Evolutionary conservation across 768 basidiomycete species (phyloP), one percentile per base, ranked within the genome.

Genomic region (Podaxis pistillaris): DNA sequence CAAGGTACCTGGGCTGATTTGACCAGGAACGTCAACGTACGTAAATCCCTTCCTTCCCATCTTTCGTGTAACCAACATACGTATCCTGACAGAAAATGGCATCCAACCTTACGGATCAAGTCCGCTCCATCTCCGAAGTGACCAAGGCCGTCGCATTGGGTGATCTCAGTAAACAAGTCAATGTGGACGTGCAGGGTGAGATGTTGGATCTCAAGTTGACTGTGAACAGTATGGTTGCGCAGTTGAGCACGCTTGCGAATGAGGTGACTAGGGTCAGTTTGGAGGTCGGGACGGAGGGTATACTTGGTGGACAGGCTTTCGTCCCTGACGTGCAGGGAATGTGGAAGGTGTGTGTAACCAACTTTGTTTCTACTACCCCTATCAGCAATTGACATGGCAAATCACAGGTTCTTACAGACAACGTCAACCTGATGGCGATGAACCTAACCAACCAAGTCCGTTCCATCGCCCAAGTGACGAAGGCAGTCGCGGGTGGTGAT

Each of bases 321-420:
- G 95, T 96, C 0, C 89, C 91, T n/a, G 93, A 91, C 53, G 94
- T 96, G 0, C 89, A 94, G 71, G 94, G 94, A 58, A 94, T 93
- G 81, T 95, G 94, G 94, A 94, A 95, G 82, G 90, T 89, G 28
- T 89, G 28, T 70, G 33, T 33, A 9, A 33, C 8, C 8, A 7
- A 33, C 28, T 30, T 30, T 30, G 7, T 6, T 30, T 33, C 30
- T 28, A 28, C 28, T 28, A 9, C 30, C 30, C 30, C 30, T 33
- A 33, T 33, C 8, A 8, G 7, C 9, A 30, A 30, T 30, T 28
- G 28, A 28, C 7, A 7, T 5, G 30, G 8, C 8, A 33, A 9
- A 33, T 33, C 33, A 33, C 33, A 33, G 33, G 33, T 33, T 9
- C 8, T 85, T 22, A 88, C 91, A 11, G 90, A 92, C 68, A 93